Evolutionary conservation across 371 early-diverging fungal genomes (phyloP).

Genomic region (Mortierella sp.): DNA sequence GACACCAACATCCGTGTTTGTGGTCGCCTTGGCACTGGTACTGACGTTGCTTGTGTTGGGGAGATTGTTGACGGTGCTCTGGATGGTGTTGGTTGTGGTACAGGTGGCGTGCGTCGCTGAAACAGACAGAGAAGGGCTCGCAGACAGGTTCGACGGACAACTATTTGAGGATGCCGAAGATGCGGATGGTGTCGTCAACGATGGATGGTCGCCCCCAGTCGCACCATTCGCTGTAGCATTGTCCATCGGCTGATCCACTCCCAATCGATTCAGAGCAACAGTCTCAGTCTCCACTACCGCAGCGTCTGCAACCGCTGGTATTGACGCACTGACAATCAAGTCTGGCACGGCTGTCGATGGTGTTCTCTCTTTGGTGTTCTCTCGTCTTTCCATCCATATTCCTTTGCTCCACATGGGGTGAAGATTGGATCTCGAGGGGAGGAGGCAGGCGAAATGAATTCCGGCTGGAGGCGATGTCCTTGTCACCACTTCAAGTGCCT

Average conservation of each 20-base stretch:
- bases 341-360: background rate
- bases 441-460: no score
- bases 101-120: background rate
- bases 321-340: background rate
- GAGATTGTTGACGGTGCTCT: no score
- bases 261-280: constrained; percentile 11
- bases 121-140: background rate
- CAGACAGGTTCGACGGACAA: background rate
- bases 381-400: no score
- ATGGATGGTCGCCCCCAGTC: background rate
- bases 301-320: background rate
- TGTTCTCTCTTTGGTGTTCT: background rate
- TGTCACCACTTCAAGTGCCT: no score
- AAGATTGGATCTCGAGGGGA: no score
- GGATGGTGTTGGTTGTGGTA: background rate
- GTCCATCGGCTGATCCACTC: constrained; percentile 13
- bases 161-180: constrained; percentile 27
- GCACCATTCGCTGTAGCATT: background rate
- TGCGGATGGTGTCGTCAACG: background rate
- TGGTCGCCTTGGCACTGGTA: background rate
- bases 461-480: no score
- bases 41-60: background rate
- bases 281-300: constrained; percentile 18
- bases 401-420: no score
- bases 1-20: background rate